Percentiles rank a stretch among this genome's conserved stretches.
phyloP scores from a whole-genome alignment of 192 early-diverging fungal genomes.

The Bifiguratus adelaidae region DNA sequence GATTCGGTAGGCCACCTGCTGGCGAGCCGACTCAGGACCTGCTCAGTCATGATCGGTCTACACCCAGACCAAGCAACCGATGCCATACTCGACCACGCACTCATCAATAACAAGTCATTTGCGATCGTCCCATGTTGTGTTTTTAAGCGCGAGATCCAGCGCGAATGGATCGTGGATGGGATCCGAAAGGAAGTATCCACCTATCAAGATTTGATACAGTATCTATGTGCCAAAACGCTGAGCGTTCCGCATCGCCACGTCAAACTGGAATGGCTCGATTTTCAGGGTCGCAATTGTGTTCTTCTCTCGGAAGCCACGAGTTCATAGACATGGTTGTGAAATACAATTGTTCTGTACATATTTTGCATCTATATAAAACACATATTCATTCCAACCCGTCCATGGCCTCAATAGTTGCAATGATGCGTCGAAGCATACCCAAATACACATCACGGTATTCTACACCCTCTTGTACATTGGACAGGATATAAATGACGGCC shows the following conservation, averaged over 20 bases:
- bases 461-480: too few relatives aligned
- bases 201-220: not conserved
- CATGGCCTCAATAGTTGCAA: too few relatives aligned
- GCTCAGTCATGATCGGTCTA: conserved; percentile 36
- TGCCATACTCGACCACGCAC: conserved; percentile 37
- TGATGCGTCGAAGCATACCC: too few relatives aligned
- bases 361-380: too few relatives aligned
- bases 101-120: conserved; percentile 32
- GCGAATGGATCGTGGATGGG: not conserved
- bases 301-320: too few relatives aligned
- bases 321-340: too few relatives aligned
- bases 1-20: too few relatives aligned
- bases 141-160: not conserved
- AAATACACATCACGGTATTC: too few relatives aligned
- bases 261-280: not conserved
- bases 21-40: conserved; percentile 14
- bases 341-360: too few relatives aligned
- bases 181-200: not conserved
- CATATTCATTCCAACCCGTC: too few relatives aligned
- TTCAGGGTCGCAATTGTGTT: not conserved
- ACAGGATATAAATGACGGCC: too few relatives aligned
- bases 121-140: conserved; percentile 37
- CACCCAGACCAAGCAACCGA: conserved; percentile 54
- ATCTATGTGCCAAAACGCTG: not conserved
- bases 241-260: not conserved